A percentile compares a stretch with the other conserved stretches of the same genome.
These are phyloP conservation scores for Agrostemma githago DNA, from an alignment of 148 eudicot species.

Conservation along the genomic window DNA sequence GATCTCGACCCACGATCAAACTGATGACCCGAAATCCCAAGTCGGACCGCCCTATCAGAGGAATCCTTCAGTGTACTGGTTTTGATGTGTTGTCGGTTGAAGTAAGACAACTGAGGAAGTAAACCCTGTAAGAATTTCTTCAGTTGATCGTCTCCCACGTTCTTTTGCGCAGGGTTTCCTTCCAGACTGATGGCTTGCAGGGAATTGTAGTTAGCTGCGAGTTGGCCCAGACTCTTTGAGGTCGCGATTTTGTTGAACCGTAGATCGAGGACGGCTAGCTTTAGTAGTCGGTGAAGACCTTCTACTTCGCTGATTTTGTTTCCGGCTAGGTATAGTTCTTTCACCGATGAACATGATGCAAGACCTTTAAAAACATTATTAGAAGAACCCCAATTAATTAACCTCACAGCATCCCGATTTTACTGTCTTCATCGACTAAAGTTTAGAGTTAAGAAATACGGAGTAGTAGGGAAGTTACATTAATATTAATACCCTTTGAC, in stretches of 20 bases:
- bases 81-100: constrained; percentile 67
- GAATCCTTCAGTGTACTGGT: constrained; percentile 58
- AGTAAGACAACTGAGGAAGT: constrained; percentile 79
- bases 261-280: constrained; percentile 68
- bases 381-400: background rate
- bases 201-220: constrained; percentile 88
- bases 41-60: constrained; percentile 59
- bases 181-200: constrained; percentile 89
- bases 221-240: constrained; percentile 79
- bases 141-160: constrained; percentile 87
- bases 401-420: background rate
- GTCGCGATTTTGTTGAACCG: constrained; percentile 93
- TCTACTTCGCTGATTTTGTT: constrained; percentile 96
- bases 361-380: constrained; percentile 45
- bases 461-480: no score
- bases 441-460: no score
- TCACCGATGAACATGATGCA: constrained; percentile 78
- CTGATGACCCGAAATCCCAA: constrained; percentile 53
- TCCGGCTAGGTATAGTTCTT: constrained; percentile 86
- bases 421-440: no score
- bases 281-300: constrained; percentile 95
- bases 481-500: no score
- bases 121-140: constrained; percentile 63
- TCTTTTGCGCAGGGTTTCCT: constrained; percentile 96
- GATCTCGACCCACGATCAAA: constrained; percentile 50